A percentile compares a stretch with the other conserved stretches of the same genome.
These are phyloP conservation scores for Boletus sensibilis DNA, from an alignment of 768 basidiomycete genomes.

Conservation along the genomic window DNA sequence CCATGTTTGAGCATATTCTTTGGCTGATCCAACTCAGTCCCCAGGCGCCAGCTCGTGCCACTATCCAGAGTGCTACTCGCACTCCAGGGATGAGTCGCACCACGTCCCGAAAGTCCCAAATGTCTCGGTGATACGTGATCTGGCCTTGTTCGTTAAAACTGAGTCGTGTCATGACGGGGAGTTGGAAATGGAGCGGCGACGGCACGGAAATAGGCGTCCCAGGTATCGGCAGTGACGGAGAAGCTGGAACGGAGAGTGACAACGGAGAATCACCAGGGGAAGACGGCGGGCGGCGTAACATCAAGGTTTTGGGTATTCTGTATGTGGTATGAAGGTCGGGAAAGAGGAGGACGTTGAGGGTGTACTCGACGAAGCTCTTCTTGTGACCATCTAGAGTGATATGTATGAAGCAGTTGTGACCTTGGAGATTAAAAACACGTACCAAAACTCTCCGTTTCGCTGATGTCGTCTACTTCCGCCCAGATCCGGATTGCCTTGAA, in stretches of 20 bases:
- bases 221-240: constrained; percentile 55
- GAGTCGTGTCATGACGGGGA: constrained; percentile 70
- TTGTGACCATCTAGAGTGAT: constrained; percentile 62
- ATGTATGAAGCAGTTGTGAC: not conserved
- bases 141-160: constrained; percentile 81
- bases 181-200: constrained; percentile 70
- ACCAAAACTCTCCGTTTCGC: constrained; percentile 82
- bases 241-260: constrained; percentile 29
- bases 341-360: constrained; percentile 70
- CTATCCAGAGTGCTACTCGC: constrained; percentile 66
- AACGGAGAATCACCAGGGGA: constrained; percentile 31
- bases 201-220: constrained; percentile 58
- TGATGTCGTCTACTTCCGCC: constrained; percentile 73
- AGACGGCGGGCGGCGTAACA: constrained; percentile 32
- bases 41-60: constrained; percentile 57
- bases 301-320: constrained; percentile 41
- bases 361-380: constrained; percentile 76
- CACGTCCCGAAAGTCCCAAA: constrained; percentile 80
- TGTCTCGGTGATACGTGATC: constrained; percentile 76
- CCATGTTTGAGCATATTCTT: constrained; percentile 9
- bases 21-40: constrained; percentile 46
- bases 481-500: constrained; percentile 68
- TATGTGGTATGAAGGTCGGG: constrained; percentile 63
- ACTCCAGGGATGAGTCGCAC: constrained; percentile 71
- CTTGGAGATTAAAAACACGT: constrained; percentile 15